These are phyloP conservation scores for Cladosporium cucumerinum DNA, from an alignment of 2,329 filamentous ascomycete species.

Conservation along the genomic window DNA sequence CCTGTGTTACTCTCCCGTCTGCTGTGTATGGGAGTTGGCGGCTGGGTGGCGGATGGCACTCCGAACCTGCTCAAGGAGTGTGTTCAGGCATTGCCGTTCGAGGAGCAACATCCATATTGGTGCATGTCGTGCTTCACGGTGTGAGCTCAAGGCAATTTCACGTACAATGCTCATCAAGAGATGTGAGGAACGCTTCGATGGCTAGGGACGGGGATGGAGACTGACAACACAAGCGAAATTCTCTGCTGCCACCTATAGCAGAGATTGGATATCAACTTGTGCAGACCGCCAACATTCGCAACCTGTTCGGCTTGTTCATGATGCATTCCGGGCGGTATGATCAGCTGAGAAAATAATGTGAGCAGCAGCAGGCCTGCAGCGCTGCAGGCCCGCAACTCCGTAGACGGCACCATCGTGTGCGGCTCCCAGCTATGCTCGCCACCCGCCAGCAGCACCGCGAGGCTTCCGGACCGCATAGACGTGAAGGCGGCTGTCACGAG, in stretches of 20 bases:
- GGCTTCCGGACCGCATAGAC: background rate
- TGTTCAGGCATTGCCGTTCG: background rate
- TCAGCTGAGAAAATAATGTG: background rate
- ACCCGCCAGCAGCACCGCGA: background rate
- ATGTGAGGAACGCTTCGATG: background rate
- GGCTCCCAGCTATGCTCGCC: background rate
- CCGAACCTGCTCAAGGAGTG: background rate
- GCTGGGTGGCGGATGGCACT: background rate
- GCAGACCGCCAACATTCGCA: background rate
- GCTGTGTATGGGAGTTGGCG: background rate
- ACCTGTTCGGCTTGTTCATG: background rate
- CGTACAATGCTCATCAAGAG: background rate
- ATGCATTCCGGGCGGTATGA: background rate
- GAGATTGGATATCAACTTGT: background rate
- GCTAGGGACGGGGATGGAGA: background rate
- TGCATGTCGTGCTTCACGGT: background rate
- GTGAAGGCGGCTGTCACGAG: conserved; percentile 1
- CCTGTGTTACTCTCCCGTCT: background rate
- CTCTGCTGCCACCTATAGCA: background rate
- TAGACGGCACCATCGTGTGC: background rate
- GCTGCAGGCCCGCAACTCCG: conserved; percentile 4
- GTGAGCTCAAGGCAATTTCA: background rate
- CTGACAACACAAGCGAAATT: background rate
- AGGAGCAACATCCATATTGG: background rate
- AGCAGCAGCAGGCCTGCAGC: background rate